Percentiles rank a stretch among this genome's conserved stretches.
These are phyloP conservation scores for Beta macrorhiza DNA, from an alignment of 179 eudicot genomes.

Conservation along the genomic window DNA sequence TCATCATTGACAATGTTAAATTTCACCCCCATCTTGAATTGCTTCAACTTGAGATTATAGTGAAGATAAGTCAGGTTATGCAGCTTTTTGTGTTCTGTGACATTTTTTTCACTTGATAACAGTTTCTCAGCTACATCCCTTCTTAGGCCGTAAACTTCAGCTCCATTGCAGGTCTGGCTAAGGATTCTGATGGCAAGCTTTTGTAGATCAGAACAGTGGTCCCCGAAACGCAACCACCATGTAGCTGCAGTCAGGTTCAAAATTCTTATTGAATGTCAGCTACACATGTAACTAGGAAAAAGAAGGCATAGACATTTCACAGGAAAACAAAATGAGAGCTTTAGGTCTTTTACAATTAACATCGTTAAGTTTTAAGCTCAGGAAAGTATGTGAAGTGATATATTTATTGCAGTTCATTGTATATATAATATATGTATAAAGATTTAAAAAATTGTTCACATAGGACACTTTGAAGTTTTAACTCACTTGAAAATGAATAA, in stretches of 20 bases:
- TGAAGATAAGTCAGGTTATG: conserved; percentile 41
- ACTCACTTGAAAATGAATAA: neutral
- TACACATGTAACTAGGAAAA: neutral
- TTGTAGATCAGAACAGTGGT: conserved; percentile 61
- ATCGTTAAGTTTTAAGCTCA: neutral
- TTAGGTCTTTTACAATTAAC: neutral
- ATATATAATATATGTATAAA: neutral
- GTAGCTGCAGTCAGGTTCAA: conserved; percentile 37
- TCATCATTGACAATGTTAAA: conserved; percentile 27
- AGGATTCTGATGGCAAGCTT: conserved; percentile 53
- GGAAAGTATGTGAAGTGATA: neutral
- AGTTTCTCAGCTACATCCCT: conserved; percentile 58
- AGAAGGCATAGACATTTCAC: neutral
- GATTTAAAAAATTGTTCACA: neutral
- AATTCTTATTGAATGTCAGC: neutral
- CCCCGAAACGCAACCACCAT: conserved; percentile 64
- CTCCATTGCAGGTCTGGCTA: conserved; percentile 67
- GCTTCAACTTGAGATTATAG: conserved; percentile 50
- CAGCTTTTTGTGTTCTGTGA: conserved; percentile 35
- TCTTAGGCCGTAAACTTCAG: conserved; percentile 48
- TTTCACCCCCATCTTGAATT: conserved; percentile 24
- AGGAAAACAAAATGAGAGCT: neutral
- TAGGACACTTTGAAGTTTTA: neutral
- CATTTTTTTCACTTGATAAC: conserved; percentile 32
- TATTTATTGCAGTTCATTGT: neutral